Evolutionary conservation across 2,329 filamentous ascomycete genomes (phyloP).

Genomic region (Aspergillus sojae): DNA sequence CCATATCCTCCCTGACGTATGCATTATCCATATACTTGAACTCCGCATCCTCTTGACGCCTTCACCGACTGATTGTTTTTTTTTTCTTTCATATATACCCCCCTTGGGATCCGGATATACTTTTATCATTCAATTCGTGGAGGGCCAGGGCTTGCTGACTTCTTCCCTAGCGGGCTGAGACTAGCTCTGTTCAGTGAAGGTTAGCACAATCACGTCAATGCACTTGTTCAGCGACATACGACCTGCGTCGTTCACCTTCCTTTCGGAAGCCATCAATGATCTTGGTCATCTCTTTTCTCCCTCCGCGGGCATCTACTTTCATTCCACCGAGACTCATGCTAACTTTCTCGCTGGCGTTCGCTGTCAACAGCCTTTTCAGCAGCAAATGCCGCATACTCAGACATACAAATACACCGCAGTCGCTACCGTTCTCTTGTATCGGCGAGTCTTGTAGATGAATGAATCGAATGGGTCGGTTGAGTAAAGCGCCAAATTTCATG

Average conservation of each 20-base stretch:
- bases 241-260: constrained; percentile 81
- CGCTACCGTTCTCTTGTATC: constrained; percentile 87
- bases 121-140: constrained; percentile 25
- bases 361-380: constrained; percentile 76
- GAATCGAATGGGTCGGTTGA: constrained; percentile 69
- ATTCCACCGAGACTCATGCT: constrained; percentile 91
- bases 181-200: constrained; percentile 18
- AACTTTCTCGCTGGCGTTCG: constrained; percentile 80
- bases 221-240: constrained; percentile 57
- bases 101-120: neutral
- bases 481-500: constrained; percentile 68
- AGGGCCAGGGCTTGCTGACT: constrained; percentile 26
- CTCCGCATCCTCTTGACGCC: constrained; percentile 4
- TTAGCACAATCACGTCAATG: constrained; percentile 2
- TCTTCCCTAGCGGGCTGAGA: constrained; percentile 26
- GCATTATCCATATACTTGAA: neutral
- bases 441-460: constrained; percentile 82
- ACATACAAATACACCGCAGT: constrained; percentile 96
- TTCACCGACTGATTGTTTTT: neutral
- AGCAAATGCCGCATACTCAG: constrained; percentile 93
- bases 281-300: constrained; percentile 85
- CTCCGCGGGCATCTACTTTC: constrained; percentile 76
- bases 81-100: neutral
- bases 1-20: neutral
- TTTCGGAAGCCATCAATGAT: constrained; percentile 86